Evolutionary conservation across 2,329 filamentous ascomycete species (phyloP), one percentile per base, ranked within the genome.

Genomic region (Zymoseptoria tritici): DNA sequence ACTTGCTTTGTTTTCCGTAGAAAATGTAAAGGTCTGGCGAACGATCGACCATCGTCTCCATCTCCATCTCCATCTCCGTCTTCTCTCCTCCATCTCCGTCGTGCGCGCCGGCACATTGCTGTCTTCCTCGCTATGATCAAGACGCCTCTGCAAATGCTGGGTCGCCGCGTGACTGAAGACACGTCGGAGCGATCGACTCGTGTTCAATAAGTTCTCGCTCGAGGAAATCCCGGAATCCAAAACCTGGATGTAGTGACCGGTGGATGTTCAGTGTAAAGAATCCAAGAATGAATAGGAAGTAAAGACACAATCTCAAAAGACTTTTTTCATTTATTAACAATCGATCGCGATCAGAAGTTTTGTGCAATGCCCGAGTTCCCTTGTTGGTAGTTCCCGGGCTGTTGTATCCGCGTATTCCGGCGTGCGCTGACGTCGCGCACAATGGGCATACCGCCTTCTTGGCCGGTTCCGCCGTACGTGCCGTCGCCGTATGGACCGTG

Each of bases 381-480:
- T 78, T 96, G 91, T 72, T 95, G 90, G 9, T 93, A 92, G 70
- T 90, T 89, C 52, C 89, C 85, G 2, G 91, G 88, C 72, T 88
- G 96, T 78, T 97, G 92, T 70, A 99, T 97, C 63, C 92, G 85
- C 11, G 94, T 97, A 77, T 97, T 97, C 66, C 94, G 85, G 67
- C 94, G 82, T 26, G 94, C 94, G 64, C 89, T 88, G 65, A 97
- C 94, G 74, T 99, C 94, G 58, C 92, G 85, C 65, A 99, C 97
- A 56, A 99, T 84, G 1, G 94, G 91, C 70, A 89, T 87, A 59
- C 79, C 80, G 67, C 86, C 86, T 0, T 84, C 83, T 56, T 73
- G 62, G 29, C 58, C 86, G 22, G 66, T 72, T 49, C 76, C 77
- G 49, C 80, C 81, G 64, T 83, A 84, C 3, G 77, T 76, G 55